Evolutionary conservation across 345 rosid genomes (phyloP), one percentile per base, ranked within the genome.

Genomic region (Firmiana major): DNA sequence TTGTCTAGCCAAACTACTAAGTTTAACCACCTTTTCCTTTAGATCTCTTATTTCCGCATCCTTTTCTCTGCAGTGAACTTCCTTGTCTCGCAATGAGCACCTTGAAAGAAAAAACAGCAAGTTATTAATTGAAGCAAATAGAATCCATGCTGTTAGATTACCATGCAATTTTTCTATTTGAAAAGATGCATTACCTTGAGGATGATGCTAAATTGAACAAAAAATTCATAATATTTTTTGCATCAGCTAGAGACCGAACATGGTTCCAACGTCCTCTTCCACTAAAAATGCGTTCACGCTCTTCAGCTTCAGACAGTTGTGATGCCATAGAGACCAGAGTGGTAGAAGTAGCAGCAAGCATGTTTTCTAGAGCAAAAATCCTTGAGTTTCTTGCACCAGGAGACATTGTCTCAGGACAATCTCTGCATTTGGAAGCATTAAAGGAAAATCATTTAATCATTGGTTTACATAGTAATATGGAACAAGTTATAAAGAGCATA

Each of bases 211-310:
- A 64, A 78, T 90, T 91, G 83, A 96, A 96, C 24, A 96, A 87
- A 79, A 87, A 79, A 71, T 91, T 93, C 99, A 96, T 91, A 74
- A 90, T 81, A 79, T 86, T 92, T 81, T 93, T 96, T 7, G 97
- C 97, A 38, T 96, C 99, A 63, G 88, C 89, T 58, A 96, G 90
- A 72, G 98, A 89, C 12, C 97, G 90, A 76, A 96, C 88, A 83
- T 96, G 98, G 81, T 93, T 93, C 99, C 99, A 96, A 62, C 99
- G 94, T 40, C 99, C 99, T 79, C 90, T 91, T 62, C 98, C 99
- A 81, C 91, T 86, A 78, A 93, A 92, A 40, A 86, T 79, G 49
- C 94, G 90, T 80, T 92, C 98, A 22, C 97, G 88, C 77, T 96
- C 99, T 85, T 96, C 99, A 64, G 98, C 98, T 86, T 93, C 99